These are phyloP conservation scores for Aspergillus spinulosporus DNA, from an alignment of 2,329 filamentous ascomycete genomes.

Conservation along the genomic window DNA sequence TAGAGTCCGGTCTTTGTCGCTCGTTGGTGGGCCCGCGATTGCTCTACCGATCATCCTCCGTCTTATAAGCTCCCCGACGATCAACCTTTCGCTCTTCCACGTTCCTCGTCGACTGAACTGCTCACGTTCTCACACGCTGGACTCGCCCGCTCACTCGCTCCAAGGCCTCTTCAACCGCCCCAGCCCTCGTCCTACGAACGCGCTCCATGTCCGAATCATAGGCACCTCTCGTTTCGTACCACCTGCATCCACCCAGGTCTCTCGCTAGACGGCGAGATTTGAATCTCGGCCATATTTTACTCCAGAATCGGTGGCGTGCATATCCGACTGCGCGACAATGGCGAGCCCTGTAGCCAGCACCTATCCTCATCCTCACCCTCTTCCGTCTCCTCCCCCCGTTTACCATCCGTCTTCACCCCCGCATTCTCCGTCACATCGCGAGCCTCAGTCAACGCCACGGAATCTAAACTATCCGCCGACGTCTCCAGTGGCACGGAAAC, in stretches of 20 bases:
- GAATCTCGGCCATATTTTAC: neutral
- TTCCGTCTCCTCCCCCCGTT: conserved; percentile 46
- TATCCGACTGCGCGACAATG: conserved; percentile 24
- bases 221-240: conserved; percentile 9
- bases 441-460: conserved; percentile 23
- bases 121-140: conserved; percentile 12
- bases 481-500: conserved; percentile 30
- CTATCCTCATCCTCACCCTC: conserved; percentile 31
- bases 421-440: conserved; percentile 25
- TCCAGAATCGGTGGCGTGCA: neutral
- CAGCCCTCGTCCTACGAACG: neutral
- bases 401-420: conserved; percentile 44
- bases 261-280: conserved; percentile 4
- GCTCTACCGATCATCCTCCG: conserved; percentile 10
- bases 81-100: conserved; percentile 13
- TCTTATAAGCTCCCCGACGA: conserved; percentile 10
- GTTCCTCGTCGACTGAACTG: conserved; percentile 5
- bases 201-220: conserved; percentile 17
- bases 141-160: conserved; percentile 2
- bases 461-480: conserved; percentile 24
- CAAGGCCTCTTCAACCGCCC: neutral
- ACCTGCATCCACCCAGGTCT: conserved; percentile 8
- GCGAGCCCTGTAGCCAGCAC: conserved; percentile 27
- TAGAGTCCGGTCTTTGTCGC: conserved; percentile 8
- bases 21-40: conserved; percentile 16